Base-by-base conservation (phyloP, 805 yeast species). In the Saccharomycopsis fodiens region DNA sequence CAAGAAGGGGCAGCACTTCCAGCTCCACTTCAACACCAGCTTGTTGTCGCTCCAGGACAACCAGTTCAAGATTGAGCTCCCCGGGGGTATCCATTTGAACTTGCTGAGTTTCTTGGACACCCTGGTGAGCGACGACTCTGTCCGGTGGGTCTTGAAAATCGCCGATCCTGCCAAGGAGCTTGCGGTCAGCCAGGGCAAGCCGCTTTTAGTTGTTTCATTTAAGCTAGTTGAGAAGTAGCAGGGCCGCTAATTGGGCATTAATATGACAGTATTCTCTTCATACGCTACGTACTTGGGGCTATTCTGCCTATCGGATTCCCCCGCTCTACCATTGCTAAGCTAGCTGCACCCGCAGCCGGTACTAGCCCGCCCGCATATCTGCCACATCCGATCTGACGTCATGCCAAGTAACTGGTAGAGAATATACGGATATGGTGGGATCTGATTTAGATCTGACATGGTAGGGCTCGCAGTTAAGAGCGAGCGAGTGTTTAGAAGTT, bases 21-120 rank as follows among this genome's bases (percentile, higher is more conserved):
- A 57, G 19, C 66, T 79, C 45, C 74, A 72, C 47, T 80, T 80
- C 55, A 74, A 69, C 51, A 78, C 83, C 2, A 73, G 74, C 22
- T 70, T 69, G 43, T 54, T 80, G 21, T 73, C 73, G 39, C 55
- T 78, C 62, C 65, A 72, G 17, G 68, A 72, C 53, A 68, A 77
- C 3, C 63, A 68, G 30, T 73, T 78, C 51, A 68, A 70, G 7
- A 69, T 80, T 3, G 61, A 69, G 45, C 60, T 79, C 39, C 85
- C 85, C 1, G 75, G 74, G 32, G 70, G 76, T 1, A 70, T 69
- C 42, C 72, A 69, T 42, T 55, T 73, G 30, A 63, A 71, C 48
- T 67, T 73, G 5, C 60, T 61, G 16, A 60, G 56, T 17, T 72
- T 67, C 49, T 65, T 73, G 16, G 71, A 70, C 44, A 72, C 69